phyloP scores from a whole-genome alignment of 345 rosid species.

The Turnera subulata region DNA sequence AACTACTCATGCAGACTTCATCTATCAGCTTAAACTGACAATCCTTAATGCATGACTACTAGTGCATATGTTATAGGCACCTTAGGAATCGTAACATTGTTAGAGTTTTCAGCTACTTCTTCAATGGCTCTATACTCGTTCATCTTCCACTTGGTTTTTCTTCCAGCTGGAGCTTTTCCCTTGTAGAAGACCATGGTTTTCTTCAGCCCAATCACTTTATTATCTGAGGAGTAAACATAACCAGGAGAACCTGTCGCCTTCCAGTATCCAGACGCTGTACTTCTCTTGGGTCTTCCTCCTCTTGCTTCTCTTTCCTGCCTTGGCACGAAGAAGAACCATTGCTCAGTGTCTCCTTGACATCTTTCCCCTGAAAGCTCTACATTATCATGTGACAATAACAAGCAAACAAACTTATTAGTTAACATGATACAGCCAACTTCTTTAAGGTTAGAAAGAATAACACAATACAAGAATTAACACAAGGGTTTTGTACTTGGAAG shows the following conservation, averaged over 20 bases:
- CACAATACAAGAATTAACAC: background rate
- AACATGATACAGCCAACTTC: background rate
- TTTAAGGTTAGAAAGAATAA: background rate
- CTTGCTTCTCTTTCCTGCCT: constrained; percentile 82
- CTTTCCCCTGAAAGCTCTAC: constrained; percentile 62
- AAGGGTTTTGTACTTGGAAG: constrained; percentile 55
- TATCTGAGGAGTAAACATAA: constrained; percentile 65
- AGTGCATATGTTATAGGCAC: constrained; percentile 18
- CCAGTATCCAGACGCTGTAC: constrained; percentile 89
- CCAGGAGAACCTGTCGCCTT: constrained; percentile 94
- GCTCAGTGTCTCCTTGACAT: constrained; percentile 68
- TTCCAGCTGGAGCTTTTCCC: constrained; percentile 81
- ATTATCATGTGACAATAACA: constrained; percentile 11
- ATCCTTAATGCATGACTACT: background rate
- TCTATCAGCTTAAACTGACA: too few relatives aligned
- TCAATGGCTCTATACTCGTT: constrained; percentile 83
- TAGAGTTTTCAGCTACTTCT: constrained; percentile 22
- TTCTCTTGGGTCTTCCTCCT: constrained; percentile 79
- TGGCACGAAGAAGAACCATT: constrained; percentile 90
- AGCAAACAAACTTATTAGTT: background rate
- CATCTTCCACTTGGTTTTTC: constrained; percentile 95
- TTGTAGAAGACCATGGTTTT: constrained; percentile 91
- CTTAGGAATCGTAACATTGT: constrained; percentile 35
- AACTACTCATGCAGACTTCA: background rate
- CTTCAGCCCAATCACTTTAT: constrained; percentile 68